phyloP scores from a whole-genome alignment of 2,329 filamentous ascomycete genomes.

The Fusarium subglutinans region DNA sequence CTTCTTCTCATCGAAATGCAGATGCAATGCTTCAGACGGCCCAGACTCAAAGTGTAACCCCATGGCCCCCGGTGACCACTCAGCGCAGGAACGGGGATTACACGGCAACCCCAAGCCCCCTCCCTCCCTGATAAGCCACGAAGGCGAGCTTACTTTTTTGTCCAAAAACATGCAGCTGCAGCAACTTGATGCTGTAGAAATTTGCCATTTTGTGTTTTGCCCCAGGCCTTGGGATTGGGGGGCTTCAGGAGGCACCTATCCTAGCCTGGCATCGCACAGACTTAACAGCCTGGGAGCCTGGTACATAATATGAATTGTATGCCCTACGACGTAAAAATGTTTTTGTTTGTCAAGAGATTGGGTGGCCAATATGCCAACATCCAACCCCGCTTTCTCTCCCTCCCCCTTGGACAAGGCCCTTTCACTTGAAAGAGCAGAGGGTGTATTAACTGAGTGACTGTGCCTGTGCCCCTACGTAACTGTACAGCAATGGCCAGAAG shows the following conservation, averaged over 20 bases:
- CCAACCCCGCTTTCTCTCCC: slow-evolving; percentile 2
- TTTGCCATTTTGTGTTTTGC: not conserved
- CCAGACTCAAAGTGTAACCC: slow-evolving; percentile 6
- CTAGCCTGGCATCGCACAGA: slow-evolving; percentile 28
- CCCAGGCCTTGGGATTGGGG: not conserved
- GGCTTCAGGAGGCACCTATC: not conserved
- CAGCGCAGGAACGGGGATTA: slow-evolving; percentile 19
- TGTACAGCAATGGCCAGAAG: not conserved
- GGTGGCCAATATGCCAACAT: slow-evolving; percentile 2
- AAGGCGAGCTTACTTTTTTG: slow-evolving; percentile 22
- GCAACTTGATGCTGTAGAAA: slow-evolving; percentile 25
- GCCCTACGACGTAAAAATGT: slow-evolving; percentile 11
- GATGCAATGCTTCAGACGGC: slow-evolving; percentile 3
- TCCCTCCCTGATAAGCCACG: slow-evolving; percentile 10
- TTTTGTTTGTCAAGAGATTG: slow-evolving; percentile 24
- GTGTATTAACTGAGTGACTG: not conserved
- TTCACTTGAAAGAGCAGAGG: slow-evolving; percentile 18
- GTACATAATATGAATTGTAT: not conserved
- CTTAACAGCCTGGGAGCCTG: slow-evolving; percentile 4
- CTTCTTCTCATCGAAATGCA: slow-evolving; percentile 2
- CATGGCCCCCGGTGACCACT: slow-evolving; percentile 21
- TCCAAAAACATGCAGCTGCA: slow-evolving; percentile 41
- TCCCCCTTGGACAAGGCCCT: not conserved
- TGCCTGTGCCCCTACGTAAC: slow-evolving; percentile 20
- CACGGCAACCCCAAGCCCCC: slow-evolving; percentile 18